Conservation (phyloP, 257 asterid species). For the Nicotiana otophora region DNA sequence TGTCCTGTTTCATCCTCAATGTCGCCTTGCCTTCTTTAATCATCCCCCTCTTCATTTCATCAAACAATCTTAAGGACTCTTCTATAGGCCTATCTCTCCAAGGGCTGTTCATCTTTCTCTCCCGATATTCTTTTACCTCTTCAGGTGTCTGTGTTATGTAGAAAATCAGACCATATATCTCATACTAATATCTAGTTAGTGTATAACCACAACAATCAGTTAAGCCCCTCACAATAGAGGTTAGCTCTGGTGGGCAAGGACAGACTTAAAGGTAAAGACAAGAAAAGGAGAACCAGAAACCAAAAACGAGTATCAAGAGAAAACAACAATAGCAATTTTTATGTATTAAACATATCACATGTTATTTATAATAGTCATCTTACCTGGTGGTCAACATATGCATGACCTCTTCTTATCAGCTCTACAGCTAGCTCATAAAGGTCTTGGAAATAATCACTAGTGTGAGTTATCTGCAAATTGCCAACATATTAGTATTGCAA, state of each 20-base stretch:
- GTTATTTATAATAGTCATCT: background rate
- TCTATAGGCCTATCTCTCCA: slow-evolving; percentile 88
- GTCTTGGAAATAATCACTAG: slow-evolving; percentile 91
- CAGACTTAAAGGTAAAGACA: background rate
- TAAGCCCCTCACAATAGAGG: background rate
- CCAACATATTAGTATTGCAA: slow-evolving; percentile 13
- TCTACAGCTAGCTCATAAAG: slow-evolving; percentile 87
- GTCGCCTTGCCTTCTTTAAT: slow-evolving; percentile 93
- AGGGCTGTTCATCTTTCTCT: slow-evolving; percentile 86
- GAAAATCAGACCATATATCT: slow-evolving; percentile 28
- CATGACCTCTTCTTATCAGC: slow-evolving; percentile 75
- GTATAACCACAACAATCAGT: background rate
- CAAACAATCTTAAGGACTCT: slow-evolving; percentile 75
- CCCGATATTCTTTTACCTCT: slow-evolving; percentile 85
- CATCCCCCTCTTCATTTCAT: slow-evolving; percentile 81
- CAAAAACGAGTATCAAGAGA: background rate
- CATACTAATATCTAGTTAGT: background rate
- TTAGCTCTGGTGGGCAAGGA: background rate
- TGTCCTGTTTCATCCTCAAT: slow-evolving; percentile 93
- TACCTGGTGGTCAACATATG: slow-evolving; percentile 99
- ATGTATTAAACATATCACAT: background rate
- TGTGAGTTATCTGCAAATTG: slow-evolving; percentile 65
- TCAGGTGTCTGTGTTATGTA: slow-evolving; percentile 62
- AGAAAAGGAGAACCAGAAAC: background rate
- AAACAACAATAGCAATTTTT: background rate